A percentile compares a stretch with the other conserved stretches of the same genome.
Conservation (phyloP, 805 yeast species). For the Lipomyces kockii region DNA sequence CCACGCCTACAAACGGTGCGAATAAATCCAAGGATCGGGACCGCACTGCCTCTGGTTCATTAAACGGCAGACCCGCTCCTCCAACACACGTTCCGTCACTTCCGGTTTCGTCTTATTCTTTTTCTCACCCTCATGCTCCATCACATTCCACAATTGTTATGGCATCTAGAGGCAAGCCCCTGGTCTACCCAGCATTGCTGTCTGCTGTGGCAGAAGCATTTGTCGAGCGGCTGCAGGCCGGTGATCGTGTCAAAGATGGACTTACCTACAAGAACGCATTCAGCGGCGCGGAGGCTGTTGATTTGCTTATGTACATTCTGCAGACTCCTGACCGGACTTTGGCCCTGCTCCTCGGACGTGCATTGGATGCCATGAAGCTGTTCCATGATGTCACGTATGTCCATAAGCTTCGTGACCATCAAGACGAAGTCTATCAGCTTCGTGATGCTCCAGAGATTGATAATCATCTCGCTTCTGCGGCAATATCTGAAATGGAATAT, state of each 20-base stretch:
- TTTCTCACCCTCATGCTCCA: slow-evolving; percentile 32
- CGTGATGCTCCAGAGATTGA: slow-evolving; percentile 38
- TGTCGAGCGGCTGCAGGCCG: slow-evolving; percentile 67
- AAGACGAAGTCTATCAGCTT: slow-evolving; percentile 84
- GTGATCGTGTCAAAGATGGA: slow-evolving; percentile 87
- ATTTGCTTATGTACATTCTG: slow-evolving; percentile 80
- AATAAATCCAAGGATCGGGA: slow-evolving; percentile 7
- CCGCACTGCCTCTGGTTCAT: slow-evolving; percentile 3
- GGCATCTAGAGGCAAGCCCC: slow-evolving; percentile 59
- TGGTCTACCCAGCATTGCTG: slow-evolving; percentile 86
- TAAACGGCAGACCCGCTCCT: slow-evolving; percentile 10
- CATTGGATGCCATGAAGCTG: slow-evolving; percentile 90
- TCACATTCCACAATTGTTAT: slow-evolving; percentile 50
- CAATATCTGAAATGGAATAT: slow-evolving; percentile 32
- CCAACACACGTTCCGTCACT: slow-evolving; percentile 29
- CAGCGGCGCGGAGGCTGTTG: slow-evolving; percentile 93
- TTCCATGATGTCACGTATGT: slow-evolving; percentile 96
- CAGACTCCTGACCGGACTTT: slow-evolving; percentile 89
- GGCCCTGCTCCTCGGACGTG: slow-evolving; percentile 85
- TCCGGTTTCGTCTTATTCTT: slow-evolving; percentile 35
- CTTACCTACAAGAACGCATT: slow-evolving; percentile 90
- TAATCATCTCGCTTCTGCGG: slow-evolving; percentile 20
- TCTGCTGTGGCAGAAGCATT: slow-evolving; percentile 83
- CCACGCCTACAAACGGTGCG: slow-evolving; percentile 13
- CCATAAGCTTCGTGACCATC: slow-evolving; percentile 87